A percentile compares a stretch with the other conserved stretches of the same genome.
Conservation (phyloP, 2,329 filamentous ascomycete species). For the Pezizomycotina sp. region DNA sequence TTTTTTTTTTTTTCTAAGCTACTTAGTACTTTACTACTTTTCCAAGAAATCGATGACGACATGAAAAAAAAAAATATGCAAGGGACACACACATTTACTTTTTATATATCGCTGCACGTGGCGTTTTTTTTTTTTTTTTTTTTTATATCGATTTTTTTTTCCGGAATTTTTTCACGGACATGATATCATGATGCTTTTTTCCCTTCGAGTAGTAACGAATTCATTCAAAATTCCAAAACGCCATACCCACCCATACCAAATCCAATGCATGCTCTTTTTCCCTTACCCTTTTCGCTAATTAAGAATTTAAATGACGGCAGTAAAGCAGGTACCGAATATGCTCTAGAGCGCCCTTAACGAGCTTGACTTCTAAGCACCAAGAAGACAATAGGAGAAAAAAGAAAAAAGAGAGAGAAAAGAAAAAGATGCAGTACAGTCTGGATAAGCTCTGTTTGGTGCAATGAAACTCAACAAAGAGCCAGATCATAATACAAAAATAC, state of each 20-base stretch:
- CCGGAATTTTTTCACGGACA: background rate
- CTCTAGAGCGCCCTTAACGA: conserved; percentile 3
- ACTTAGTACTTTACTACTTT: conserved; percentile 1
- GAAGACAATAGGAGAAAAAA: conserved; percentile 1
- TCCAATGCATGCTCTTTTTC: conserved; percentile 4
- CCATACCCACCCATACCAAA: background rate
- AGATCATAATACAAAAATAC: background rate
- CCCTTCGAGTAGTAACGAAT: conserved; percentile 4
- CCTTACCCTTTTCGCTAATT: conserved; percentile 9
- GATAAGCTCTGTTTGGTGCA: background rate
- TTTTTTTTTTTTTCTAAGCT: conserved; percentile 2
- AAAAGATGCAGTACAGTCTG: conserved; percentile 1
- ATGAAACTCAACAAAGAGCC: background rate
- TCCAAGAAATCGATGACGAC: background rate
- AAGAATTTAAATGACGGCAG: too few species aligned
- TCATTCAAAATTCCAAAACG: conserved; percentile 1
- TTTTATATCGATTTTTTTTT: background rate
- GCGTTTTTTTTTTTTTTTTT: background rate
- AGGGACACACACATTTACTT: conserved; percentile 1
- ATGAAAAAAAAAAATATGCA: background rate
- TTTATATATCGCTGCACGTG: conserved; percentile 2
- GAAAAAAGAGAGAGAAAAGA: conserved; percentile 4
- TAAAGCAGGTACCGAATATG: too few species aligned
- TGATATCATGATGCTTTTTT: background rate
- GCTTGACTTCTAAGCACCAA: background rate